Conservation (phyloP, 108 stramenopile species). For the Discostella stelligeroides region DNA sequence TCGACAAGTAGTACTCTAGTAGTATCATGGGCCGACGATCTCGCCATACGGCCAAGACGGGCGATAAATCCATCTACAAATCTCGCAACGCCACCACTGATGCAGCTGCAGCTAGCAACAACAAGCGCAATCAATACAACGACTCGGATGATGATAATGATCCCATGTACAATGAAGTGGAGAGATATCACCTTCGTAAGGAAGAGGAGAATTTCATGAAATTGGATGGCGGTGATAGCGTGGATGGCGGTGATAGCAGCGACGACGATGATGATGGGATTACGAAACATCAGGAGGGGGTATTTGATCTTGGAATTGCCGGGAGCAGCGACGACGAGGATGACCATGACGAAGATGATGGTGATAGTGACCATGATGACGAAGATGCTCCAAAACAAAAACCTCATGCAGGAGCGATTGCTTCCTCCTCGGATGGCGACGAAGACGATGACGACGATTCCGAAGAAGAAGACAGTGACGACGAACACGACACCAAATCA, state of each 20-base stretch:
- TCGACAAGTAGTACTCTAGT: no score
- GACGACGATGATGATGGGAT: constrained; percentile 59
- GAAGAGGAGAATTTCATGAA: constrained; percentile 56
- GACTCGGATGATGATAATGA: constrained; percentile 55
- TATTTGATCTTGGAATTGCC: constrained; percentile 71
- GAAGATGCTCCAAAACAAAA: background rate
- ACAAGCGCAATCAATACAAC: no score
- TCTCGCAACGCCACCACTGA: constrained; percentile 17
- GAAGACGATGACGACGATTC: constrained; percentile 39
- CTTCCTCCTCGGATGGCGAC: constrained; percentile 12
- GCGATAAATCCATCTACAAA: constrained; percentile 65
- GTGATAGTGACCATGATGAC: constrained; percentile 21
- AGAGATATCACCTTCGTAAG: constrained; percentile 55
- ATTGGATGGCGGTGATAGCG: constrained; percentile 31
- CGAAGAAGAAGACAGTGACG: constrained; percentile 44
- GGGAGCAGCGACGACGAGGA: constrained; percentile 55
- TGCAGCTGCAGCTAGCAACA: constrained; percentile 2
- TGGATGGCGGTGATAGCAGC: constrained; percentile 17
- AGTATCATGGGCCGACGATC: constrained; percentile 53
- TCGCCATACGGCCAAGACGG: constrained; percentile 79
- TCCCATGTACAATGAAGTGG: constrained; percentile 64
- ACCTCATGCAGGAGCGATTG: background rate
- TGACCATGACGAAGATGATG: constrained; percentile 49
- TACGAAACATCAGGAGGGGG: constrained; percentile 50
- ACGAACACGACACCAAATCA: constrained; percentile 44